Evolutionary conservation across 805 yeast species (phyloP).

Genomic region (Yarrowia divulgata): DNA sequence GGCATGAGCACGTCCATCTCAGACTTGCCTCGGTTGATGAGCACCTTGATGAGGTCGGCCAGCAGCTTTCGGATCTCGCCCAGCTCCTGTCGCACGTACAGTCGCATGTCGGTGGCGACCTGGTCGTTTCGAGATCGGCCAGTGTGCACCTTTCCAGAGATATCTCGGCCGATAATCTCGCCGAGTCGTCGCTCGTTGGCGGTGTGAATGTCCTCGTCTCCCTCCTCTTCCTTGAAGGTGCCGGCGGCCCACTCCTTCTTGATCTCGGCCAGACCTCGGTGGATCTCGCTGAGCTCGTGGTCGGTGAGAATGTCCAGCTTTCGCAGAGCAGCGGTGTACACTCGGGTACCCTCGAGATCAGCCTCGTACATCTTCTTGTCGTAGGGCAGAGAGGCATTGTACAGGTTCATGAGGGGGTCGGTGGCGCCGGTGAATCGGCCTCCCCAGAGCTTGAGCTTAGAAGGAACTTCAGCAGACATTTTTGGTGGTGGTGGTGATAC

Average conservation of each 20-base stretch:
- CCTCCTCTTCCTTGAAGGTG: conserved; percentile 74
- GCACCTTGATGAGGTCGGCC: conserved; percentile 69
- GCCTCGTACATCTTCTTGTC: conserved; percentile 95
- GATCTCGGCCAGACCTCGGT: conserved; percentile 76
- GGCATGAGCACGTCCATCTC: conserved; percentile 97
- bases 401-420: conserved; percentile 96
- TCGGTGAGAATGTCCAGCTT: conserved; percentile 76
- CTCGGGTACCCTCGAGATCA: conserved; percentile 92
- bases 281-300: conserved; percentile 81
- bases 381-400: conserved; percentile 95
- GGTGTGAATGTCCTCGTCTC: conserved; percentile 98
- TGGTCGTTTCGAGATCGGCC: conserved; percentile 99
- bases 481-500: neutral
- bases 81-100: conserved; percentile 83
- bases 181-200: conserved; percentile 98
- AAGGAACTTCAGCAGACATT: conserved; percentile 43
- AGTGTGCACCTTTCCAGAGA: conserved; percentile 98
- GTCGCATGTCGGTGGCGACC: conserved; percentile 98
- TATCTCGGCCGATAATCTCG: conserved; percentile 89
- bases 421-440: conserved; percentile 96
- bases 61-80: conserved; percentile 61
- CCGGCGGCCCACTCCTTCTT: conserved; percentile 81
- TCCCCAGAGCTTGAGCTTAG: conserved; percentile 90
- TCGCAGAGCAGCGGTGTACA: conserved; percentile 84
- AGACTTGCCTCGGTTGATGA: conserved; percentile 75